These are phyloP conservation scores for Rheum nobile DNA, from an alignment of 148 eudicot genomes.

Conservation along the genomic window DNA sequence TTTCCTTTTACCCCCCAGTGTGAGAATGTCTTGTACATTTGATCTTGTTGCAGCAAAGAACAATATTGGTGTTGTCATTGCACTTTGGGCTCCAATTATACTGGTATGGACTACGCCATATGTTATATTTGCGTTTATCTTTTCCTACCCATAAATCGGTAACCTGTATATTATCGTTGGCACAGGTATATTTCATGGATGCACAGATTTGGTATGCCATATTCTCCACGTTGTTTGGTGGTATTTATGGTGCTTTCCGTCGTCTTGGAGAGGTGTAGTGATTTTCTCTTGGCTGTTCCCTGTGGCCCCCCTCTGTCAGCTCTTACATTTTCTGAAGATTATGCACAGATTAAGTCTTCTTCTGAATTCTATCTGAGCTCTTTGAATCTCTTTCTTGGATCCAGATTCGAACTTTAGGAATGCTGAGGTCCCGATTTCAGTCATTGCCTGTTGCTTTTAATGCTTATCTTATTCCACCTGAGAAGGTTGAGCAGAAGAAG, in stretches of 20 bases:
- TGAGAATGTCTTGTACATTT: slow-evolving; percentile 3
- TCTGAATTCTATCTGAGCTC: neutral
- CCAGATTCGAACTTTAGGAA: slow-evolving; percentile 92
- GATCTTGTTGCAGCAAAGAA: slow-evolving; percentile 55
- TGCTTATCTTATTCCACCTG: slow-evolving; percentile 73
- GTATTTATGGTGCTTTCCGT: slow-evolving; percentile 97
- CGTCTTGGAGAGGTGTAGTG: slow-evolving; percentile 88
- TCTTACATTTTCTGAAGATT: neutral
- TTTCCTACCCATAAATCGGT: neutral
- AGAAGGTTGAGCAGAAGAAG: slow-evolving; percentile 64
- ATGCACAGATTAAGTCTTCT: neutral
- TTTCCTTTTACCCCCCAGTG: neutral
- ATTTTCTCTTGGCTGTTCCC: neutral
- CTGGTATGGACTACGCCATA: slow-evolving; percentile 36
- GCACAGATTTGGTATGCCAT: slow-evolving; percentile 99
- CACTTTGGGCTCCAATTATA: slow-evolving; percentile 93
- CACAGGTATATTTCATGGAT: slow-evolving; percentile 98
- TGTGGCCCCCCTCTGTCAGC: neutral
- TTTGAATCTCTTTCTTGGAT: slow-evolving; percentile 9
- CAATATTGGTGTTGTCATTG: slow-evolving; percentile 85
- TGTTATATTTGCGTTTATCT: neutral
- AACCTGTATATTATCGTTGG: slow-evolving; percentile 5
- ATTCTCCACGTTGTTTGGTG: slow-evolving; percentile 96
- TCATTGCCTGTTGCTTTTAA: slow-evolving; percentile 92
- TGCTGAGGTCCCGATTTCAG: slow-evolving; percentile 87